These are phyloP conservation scores for Bothriochloa decipiens DNA, from an alignment of 176 grass and related monocot species.

Conservation along the genomic window DNA sequence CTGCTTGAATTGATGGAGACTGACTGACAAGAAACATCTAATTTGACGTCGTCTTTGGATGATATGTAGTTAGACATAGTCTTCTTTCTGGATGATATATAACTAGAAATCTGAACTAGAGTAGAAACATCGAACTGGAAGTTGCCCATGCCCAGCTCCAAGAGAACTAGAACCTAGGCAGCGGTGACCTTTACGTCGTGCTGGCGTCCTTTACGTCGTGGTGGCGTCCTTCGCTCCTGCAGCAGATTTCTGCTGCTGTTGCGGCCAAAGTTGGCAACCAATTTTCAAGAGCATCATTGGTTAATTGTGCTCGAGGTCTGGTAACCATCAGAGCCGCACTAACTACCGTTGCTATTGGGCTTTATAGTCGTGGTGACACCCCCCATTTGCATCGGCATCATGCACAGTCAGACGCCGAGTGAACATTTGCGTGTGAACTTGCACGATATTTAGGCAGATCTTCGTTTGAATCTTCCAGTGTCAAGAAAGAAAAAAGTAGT, in stretches of 20 bases:
- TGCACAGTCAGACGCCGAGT: neutral
- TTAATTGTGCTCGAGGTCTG: neutral
- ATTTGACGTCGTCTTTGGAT: neutral
- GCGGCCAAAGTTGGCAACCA: constrained; percentile 4
- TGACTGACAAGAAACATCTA: neutral
- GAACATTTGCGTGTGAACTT: constrained; percentile 16
- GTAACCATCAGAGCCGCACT: constrained; percentile 24
- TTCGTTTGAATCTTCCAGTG: neutral
- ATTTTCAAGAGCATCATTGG: constrained; percentile 3
- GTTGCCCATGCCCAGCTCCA: neutral
- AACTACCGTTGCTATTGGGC: neutral
- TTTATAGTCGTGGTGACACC: neutral
- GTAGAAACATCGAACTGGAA: neutral
- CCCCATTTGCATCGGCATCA: constrained; percentile 21
- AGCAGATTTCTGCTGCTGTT: neutral
- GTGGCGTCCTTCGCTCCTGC: neutral
- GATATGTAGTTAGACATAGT: neutral
- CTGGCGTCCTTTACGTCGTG: neutral
- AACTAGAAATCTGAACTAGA: neutral
- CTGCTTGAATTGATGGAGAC: neutral
- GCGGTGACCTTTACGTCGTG: neutral
- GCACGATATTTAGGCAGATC: neutral
- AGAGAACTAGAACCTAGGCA: neutral
- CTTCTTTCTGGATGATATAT: neutral
- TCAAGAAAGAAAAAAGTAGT: neutral